These are phyloP conservation scores for Claviceps arundinis DNA, from an alignment of 2,329 filamentous ascomycete species.

Conservation along the genomic window DNA sequence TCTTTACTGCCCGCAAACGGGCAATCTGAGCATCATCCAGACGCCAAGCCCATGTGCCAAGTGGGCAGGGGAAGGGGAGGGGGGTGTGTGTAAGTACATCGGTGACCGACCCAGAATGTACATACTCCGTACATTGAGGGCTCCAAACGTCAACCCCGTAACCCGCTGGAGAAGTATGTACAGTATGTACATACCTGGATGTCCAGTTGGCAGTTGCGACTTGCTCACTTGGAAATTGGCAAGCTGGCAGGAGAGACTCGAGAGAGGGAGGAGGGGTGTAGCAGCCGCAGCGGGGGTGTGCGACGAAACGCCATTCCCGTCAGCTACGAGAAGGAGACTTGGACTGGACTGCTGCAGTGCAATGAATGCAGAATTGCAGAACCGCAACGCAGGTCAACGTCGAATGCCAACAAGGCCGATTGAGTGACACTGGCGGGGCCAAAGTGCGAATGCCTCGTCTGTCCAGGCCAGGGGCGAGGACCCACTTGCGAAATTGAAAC, in stretches of 20 bases:
- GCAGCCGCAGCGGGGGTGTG: too few relatives aligned
- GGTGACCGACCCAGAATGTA: too few relatives aligned
- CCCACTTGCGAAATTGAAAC: not conserved
- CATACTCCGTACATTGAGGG: too few relatives aligned
- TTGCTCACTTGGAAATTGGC: too few relatives aligned
- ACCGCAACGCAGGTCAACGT: too few relatives aligned
- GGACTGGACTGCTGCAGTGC: too few relatives aligned
- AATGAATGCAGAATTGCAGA: too few relatives aligned
- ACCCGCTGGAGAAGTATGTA: conserved; percentile 3
- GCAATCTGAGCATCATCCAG: conserved; percentile 15
- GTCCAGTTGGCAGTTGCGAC: not conserved
- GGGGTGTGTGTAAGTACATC: not conserved
- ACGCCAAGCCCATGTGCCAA: conserved; percentile 1
- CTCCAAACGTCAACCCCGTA: not conserved
- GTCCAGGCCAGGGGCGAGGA: not conserved
- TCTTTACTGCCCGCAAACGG: conserved; percentile 8
- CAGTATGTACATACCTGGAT: conserved; percentile 3
- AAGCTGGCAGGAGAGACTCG: too few relatives aligned
- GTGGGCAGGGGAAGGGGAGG: not conserved
- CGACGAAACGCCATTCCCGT: too few relatives aligned
- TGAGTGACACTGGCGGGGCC: not conserved
- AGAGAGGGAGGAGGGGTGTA: too few relatives aligned
- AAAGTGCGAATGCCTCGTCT: not conserved
- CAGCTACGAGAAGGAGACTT: too few relatives aligned
- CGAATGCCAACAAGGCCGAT: too few relatives aligned